phyloP scores from a whole-genome alignment of 2,329 filamentous ascomycete species.

The Botrytis fabae region DNA sequence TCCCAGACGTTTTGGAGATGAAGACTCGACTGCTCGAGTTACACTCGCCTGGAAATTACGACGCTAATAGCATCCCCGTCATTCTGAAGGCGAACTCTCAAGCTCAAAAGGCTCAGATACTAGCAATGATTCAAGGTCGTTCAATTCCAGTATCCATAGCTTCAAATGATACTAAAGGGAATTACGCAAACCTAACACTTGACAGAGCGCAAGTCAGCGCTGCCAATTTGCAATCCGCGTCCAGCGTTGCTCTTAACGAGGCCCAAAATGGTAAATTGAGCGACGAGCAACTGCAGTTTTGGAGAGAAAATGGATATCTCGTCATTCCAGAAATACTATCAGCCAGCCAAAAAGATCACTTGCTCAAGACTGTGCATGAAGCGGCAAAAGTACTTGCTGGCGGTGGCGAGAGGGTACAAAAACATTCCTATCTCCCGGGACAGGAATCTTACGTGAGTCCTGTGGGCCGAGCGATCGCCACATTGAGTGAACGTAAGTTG shows the following conservation, averaged over 20 bases:
- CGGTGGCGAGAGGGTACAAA: slow-evolving; percentile 8
- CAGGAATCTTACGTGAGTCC: neutral
- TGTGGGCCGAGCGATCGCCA: slow-evolving; percentile 6
- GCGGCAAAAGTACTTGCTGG: neutral
- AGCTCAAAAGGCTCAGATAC: neutral
- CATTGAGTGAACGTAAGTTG: slow-evolving; percentile 3
- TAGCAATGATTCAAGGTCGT: neutral
- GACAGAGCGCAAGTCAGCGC: neutral
- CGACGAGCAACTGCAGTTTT: slow-evolving; percentile 13
- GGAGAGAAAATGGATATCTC: slow-evolving; percentile 15
- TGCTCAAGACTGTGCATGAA: slow-evolving; percentile 12
- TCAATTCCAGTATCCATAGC: neutral
- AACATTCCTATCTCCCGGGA: slow-evolving; percentile 5
- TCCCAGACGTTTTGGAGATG: neutral
- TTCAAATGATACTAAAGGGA: neutral
- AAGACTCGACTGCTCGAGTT: neutral
- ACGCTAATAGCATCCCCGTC: neutral
- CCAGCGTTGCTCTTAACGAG: neutral
- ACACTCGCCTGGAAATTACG: neutral
- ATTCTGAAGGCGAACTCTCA: neutral
- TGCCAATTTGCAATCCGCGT: neutral
- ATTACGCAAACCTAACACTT: neutral
- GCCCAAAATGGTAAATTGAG: neutral
- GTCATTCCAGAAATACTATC: slow-evolving; percentile 2
- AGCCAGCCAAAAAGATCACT: neutral